These are phyloP conservation scores for Piromyces sp. DNA, from an alignment of 192 early-diverging fungal species.

Conservation along the genomic window DNA sequence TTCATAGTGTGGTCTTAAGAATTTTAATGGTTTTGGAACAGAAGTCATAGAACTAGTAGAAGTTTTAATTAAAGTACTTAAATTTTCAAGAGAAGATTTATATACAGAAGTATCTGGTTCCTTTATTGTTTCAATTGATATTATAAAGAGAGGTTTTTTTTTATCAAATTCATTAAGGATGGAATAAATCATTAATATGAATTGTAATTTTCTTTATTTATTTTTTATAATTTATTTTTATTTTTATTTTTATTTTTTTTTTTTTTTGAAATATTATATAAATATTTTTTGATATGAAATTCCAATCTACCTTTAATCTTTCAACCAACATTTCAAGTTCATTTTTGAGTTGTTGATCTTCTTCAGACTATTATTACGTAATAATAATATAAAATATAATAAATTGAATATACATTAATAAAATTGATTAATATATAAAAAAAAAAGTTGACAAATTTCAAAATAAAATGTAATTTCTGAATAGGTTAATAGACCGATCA, in stretches of 20 bases:
- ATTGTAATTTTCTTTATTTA: too few species aligned
- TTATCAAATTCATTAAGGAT: too few species aligned
- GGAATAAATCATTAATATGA: too few species aligned
- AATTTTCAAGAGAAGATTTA: slow-evolving; percentile 66
- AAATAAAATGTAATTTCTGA: too few species aligned
- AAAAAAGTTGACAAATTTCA: too few species aligned
- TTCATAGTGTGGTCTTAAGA: slow-evolving; percentile 68
- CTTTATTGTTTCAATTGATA: slow-evolving; percentile 8
- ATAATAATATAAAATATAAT: too few species aligned
- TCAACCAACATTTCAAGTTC: slow-evolving; percentile 92
- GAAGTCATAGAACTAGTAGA: slow-evolving; percentile 96
- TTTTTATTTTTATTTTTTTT: too few species aligned
- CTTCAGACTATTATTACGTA: slow-evolving; percentile 59
- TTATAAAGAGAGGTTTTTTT: too few species aligned
- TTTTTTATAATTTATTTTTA: too few species aligned
- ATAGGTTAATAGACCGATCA: too few species aligned
- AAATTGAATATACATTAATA: too few species aligned
- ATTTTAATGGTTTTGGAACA: slow-evolving; percentile 98
- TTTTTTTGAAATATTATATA: background rate
- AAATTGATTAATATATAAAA: too few species aligned
- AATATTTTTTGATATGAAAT: background rate
- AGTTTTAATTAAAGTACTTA: slow-evolving; percentile 78
- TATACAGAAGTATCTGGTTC: slow-evolving; percentile 59
- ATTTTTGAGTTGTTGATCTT: slow-evolving; percentile 80
- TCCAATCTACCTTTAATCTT: slow-evolving; percentile 54